Percentiles rank a stretch among this genome's conserved stretches.
Evolutionary conservation across 106 monocot genomes (phyloP).

Genomic region (Agapanthus africanus): DNA sequence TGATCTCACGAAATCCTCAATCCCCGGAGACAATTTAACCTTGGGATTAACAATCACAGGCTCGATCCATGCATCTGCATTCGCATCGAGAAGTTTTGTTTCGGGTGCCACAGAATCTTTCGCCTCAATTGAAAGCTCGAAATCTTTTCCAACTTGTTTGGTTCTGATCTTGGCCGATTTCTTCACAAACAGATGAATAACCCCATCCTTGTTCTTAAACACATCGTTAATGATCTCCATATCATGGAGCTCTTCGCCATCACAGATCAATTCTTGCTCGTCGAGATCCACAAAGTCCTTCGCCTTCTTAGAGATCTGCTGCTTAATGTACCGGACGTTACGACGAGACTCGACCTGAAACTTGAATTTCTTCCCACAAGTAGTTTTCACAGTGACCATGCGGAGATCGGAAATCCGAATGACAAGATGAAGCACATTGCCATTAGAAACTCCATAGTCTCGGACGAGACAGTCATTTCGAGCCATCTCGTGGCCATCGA

Average conservation of each 20-base stretch:
- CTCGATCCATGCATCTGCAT: slow-evolving; percentile 28
- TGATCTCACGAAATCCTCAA: slow-evolving; percentile 30
- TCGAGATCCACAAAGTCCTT: slow-evolving; percentile 29
- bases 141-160: slow-evolving; percentile 36
- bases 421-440: slow-evolving; percentile 65
- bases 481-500: slow-evolving; percentile 65
- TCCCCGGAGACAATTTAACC: slow-evolving; percentile 25
- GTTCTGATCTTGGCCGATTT: slow-evolving; percentile 51
- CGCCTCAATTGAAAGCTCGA: slow-evolving; percentile 33
- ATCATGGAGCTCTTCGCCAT: slow-evolving; percentile 76
- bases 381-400: slow-evolving; percentile 51
- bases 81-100: background rate
- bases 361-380: slow-evolving; percentile 50
- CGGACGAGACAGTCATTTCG: slow-evolving; percentile 44
- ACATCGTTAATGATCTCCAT: slow-evolving; percentile 45
- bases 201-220: slow-evolving; percentile 34
- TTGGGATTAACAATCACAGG: slow-evolving; percentile 55
- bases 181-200: slow-evolving; percentile 52
- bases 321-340: slow-evolving; percentile 55
- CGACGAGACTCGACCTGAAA: slow-evolving; percentile 44
- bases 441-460: slow-evolving; percentile 69
- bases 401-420: slow-evolving; percentile 51
- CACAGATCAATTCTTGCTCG: slow-evolving; percentile 43
- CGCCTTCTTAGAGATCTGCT: slow-evolving; percentile 47
- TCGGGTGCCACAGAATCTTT: slow-evolving; percentile 12